Conservation (phyloP, 805 yeast species). For the Saturnispora gosingensis region DNA sequence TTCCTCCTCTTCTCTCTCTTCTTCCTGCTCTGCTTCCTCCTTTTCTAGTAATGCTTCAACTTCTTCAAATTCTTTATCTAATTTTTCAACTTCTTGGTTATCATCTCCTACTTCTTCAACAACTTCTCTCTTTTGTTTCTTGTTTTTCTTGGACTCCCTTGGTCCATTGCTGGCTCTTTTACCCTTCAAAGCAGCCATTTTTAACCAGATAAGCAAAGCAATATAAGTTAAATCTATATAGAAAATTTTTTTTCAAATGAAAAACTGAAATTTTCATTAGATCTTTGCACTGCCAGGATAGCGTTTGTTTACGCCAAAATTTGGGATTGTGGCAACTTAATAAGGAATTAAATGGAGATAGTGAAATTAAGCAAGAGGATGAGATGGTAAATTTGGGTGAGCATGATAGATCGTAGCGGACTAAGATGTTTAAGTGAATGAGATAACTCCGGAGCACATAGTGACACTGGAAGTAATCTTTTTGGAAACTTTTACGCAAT, state of each 20-base stretch:
- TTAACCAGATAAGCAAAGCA: background rate
- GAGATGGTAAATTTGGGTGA: background rate
- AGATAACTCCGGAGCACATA: background rate
- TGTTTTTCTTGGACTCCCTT: conserved; percentile 4
- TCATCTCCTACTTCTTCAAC: background rate
- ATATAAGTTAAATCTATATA: background rate
- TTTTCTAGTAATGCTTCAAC: conserved; percentile 39
- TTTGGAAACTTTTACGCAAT: background rate
- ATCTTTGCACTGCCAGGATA: conserved; percentile 1
- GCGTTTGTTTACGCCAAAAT: background rate
- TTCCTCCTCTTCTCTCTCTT: conserved; percentile 23
- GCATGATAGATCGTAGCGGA: background rate
- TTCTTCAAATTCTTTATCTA: conserved; percentile 50
- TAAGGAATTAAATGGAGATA: background rate
- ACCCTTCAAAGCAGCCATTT: conserved; percentile 6
- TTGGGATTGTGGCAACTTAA: background rate
- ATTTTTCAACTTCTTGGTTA: conserved; percentile 32
- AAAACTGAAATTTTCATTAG: background rate
- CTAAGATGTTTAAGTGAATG: too few species aligned
- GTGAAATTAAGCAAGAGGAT: too few species aligned
- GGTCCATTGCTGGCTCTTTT: conserved; percentile 1
- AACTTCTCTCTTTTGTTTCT: conserved; percentile 2
- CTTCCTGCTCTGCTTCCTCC: conserved; percentile 14
- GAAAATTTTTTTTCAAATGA: background rate
- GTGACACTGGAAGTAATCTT: background rate